phyloP scores from a whole-genome alignment of 116 monocot genomes.

The Phalaenopsis hybrid region DNA sequence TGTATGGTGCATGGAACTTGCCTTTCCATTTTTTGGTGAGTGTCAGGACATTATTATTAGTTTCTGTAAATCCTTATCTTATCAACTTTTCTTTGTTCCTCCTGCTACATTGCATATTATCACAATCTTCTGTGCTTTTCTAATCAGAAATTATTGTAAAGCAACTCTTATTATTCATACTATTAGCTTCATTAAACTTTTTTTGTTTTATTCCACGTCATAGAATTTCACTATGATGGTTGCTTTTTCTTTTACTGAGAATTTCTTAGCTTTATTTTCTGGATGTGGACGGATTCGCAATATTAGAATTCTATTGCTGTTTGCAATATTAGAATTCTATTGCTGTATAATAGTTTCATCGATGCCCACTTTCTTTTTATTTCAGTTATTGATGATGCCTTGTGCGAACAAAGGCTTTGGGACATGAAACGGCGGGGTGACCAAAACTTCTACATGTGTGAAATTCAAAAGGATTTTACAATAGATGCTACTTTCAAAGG shows the following conservation, averaged over 20 bases:
- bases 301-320: background rate
- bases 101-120: background rate
- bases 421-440: conserved; percentile 87
- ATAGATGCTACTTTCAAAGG: conserved; percentile 99
- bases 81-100: background rate
- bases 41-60: background rate
- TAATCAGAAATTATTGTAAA: background rate
- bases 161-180: background rate
- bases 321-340: background rate
- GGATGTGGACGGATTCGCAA: background rate
- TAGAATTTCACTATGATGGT: background rate
- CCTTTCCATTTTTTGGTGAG: background rate
- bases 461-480: conserved; percentile 80
- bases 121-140: background rate
- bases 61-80: background rate
- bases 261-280: background rate
- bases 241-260: background rate
- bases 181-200: background rate
- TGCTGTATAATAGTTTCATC: no score
- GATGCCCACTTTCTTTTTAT: background rate
- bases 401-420: conserved; percentile 89
- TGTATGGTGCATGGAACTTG: background rate
- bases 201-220: no score
- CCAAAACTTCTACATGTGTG: conserved; percentile 96
- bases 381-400: conserved; percentile 86